Evolutionary conservation across 495 filamentous ascomycete species (phyloP).

Genomic region (Tuber aestivum): DNA sequence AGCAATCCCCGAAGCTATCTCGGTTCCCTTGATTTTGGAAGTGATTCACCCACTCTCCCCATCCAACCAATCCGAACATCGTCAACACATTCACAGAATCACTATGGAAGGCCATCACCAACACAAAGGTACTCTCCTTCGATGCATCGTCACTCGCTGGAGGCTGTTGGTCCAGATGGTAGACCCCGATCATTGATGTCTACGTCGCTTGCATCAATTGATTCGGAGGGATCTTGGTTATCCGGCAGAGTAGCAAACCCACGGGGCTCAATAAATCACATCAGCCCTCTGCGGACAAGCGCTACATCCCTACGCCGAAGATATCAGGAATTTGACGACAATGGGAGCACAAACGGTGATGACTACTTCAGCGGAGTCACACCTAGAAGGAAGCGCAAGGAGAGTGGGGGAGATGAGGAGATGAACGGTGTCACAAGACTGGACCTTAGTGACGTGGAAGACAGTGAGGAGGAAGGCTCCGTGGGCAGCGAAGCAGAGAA

Average conservation of each 20-base stretch:
- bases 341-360: conserved; percentile 34
- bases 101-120: conserved; percentile 24
- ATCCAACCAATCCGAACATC: conserved; percentile 27
- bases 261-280: conserved; percentile 32
- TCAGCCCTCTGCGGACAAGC: conserved; percentile 36
- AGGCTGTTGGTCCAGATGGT: conserved; percentile 36
- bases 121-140: conserved; percentile 35
- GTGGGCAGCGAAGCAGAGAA: conserved; percentile 34
- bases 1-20: conserved; percentile 13
- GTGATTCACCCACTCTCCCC: conserved; percentile 35
- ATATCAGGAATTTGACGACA: conserved; percentile 39
- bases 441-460: conserved; percentile 38
- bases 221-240: conserved; percentile 42
- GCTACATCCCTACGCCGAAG: conserved; percentile 40
- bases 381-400: conserved; percentile 17
- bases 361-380: conserved; percentile 42
- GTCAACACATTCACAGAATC: conserved; percentile 26
- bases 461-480: conserved; percentile 33
- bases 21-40: conserved; percentile 17
- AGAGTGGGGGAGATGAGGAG: conserved; percentile 26
- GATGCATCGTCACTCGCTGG: conserved; percentile 34
- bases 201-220: conserved; percentile 41
- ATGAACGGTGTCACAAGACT: conserved; percentile 21
- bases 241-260: conserved; percentile 35
- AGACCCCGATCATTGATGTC: conserved; percentile 39